Evolutionary conservation across 2,329 filamentous ascomycete species (phyloP), one percentile per base, ranked within the genome.

Genomic region (Claviceps sorghi): DNA sequence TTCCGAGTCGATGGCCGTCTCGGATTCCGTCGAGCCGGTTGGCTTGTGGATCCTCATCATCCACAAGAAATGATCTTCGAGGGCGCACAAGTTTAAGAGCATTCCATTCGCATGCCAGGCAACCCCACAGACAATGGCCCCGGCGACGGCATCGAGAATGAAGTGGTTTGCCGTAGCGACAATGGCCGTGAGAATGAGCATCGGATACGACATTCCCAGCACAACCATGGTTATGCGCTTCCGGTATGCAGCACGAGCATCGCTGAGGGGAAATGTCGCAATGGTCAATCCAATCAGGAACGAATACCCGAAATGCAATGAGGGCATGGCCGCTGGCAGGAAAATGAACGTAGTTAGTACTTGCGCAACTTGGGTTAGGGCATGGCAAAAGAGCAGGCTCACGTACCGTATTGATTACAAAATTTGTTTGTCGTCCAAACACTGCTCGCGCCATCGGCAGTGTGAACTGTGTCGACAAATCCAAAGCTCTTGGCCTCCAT

Each of bases 161-260:
- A 86, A 84, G 65, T 87, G 83, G 63, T 87, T 87, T 46, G 83
- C 83, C 0, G 83, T 86, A 3, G 83, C 78, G 26, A 86, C 73
- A 57, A 87, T 86, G 29, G 82, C 83, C 9, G 78, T 71, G 5
- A 86, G 67, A 55, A 88, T 87, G 29, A 77, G 70, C 6, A 75
- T 62, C 1, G 84, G 83, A 60, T 88, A 88, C 3, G 76, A 65
- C 59, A 83, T 71, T 43, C 83, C 84, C 19, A 78, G 54, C 1
- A 66, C 52, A 26, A 69, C 61, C 43, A 74, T 66, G 17, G 61
- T 58, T 7, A 70, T 54, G 2, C 83, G 76, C 51, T 74, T 72
- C 68, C 73, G 75, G 1, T 71, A 71, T 9, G 70, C 70, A 19
- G 71, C 64, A 51, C 80, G 76, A 22, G 76, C 69, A 26, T 75